Evolutionary conservation across 192 early-diverging fungal genomes (phyloP).

Genomic region (Ambispora gerdemannii): DNA sequence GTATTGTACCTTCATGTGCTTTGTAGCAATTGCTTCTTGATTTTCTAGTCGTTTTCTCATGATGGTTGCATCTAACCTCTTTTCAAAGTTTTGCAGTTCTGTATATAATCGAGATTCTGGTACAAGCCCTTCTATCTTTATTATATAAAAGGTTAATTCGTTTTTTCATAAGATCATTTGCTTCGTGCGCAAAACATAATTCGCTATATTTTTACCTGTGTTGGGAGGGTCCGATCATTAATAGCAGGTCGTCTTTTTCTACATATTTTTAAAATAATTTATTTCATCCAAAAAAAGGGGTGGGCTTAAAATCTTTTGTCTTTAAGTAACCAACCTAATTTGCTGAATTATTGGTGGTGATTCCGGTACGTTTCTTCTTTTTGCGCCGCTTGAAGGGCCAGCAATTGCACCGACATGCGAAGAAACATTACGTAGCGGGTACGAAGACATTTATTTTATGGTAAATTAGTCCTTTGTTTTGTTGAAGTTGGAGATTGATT

Average conservation of each 20-base stretch:
- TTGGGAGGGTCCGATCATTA: background rate
- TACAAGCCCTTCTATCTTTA: slow-evolving; percentile 81
- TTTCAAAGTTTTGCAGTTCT: slow-evolving; percentile 85
- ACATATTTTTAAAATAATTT: background rate
- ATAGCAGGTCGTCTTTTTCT: background rate
- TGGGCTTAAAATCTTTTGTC: background rate
- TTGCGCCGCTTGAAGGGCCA: background rate
- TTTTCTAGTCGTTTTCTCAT: slow-evolving; percentile 88
- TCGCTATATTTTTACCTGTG: background rate
- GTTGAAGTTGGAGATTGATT: no score
- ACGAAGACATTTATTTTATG: no score
- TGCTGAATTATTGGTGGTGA: background rate
- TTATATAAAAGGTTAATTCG: background rate
- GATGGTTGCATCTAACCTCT: slow-evolving; percentile 83
- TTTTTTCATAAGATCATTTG: background rate
- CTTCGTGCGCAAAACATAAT: background rate
- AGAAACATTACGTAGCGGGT: no score
- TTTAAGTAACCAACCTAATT: background rate
- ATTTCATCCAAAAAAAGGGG: background rate
- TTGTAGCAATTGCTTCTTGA: slow-evolving; percentile 71
- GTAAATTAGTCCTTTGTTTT: no score
- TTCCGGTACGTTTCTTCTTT: background rate
- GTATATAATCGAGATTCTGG: slow-evolving; percentile 89
- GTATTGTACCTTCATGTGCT: slow-evolving; percentile 62
- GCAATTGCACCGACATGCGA: no score